Percentiles rank a stretch among this genome's conserved stretches.
phyloP scores from a whole-genome alignment of 2,329 filamentous ascomycete species.

The Chrysosporium keratinophilum region DNA sequence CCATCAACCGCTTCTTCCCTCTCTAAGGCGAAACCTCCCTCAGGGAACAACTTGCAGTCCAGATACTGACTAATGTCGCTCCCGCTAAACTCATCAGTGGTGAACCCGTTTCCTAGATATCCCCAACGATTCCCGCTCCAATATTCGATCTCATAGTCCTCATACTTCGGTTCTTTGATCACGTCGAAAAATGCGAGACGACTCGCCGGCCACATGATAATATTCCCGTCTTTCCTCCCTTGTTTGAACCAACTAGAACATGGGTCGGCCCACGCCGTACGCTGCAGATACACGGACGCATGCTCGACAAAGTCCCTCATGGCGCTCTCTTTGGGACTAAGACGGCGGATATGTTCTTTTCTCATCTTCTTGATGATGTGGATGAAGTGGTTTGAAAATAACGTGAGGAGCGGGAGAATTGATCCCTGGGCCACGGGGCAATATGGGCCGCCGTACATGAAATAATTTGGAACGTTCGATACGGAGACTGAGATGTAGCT shows the following conservation, averaged over 20 bases:
- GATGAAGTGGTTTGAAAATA: conserved; percentile 15
- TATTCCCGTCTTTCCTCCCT: conserved; percentile 18
- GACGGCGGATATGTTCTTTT: conserved; percentile 15
- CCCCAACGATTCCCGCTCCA: conserved; percentile 17
- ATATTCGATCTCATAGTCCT: conserved; percentile 18
- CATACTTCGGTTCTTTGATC: conserved; percentile 14
- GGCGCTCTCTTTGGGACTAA: conserved; percentile 15
- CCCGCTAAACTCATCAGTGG: conserved; percentile 12
- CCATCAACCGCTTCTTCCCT: not conserved
- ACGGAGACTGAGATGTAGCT: conserved; percentile 15
- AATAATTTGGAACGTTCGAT: conserved; percentile 17
- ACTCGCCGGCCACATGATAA: conserved; percentile 21
- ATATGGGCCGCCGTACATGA: conserved; percentile 17
- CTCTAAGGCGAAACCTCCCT: not conserved
- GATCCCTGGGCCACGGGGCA: conserved; percentile 16
- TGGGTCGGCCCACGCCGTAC: conserved; percentile 14
- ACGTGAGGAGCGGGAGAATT: conserved; percentile 12
- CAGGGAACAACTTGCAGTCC: conserved; percentile 15
- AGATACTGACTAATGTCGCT: conserved; percentile 16
- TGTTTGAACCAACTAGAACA: conserved; percentile 20
- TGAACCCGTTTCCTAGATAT: conserved; percentile 17
- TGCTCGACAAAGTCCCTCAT: conserved; percentile 16
- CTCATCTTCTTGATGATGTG: conserved; percentile 17
- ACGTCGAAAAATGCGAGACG: conserved; percentile 17
- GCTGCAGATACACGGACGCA: conserved; percentile 13